Conservation (phyloP, 1,284 basidiomycete species). For the Peniophora sp. region DNA sequence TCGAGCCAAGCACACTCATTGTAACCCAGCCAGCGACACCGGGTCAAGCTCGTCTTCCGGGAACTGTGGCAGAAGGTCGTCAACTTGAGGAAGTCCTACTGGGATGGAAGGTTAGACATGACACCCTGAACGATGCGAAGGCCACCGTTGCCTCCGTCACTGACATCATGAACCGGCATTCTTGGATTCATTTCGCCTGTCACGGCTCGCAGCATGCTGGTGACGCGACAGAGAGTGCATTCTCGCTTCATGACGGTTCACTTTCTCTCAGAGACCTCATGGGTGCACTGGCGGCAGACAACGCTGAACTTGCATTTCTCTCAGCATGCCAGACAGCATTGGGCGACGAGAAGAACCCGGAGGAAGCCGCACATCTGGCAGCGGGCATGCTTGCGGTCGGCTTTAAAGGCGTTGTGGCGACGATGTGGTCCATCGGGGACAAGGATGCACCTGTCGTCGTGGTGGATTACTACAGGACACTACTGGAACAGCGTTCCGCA, state of each 20-base stretch:
- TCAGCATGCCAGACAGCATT: neutral
- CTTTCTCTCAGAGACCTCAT: neutral
- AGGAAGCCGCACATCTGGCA: neutral
- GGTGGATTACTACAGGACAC: constrained; percentile 5
- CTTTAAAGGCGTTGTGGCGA: neutral
- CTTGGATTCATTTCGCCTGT: neutral
- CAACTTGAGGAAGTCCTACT: neutral
- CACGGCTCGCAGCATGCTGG: neutral
- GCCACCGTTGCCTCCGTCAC: neutral
- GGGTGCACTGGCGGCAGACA: neutral
- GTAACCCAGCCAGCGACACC: neutral
- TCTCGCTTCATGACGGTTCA: neutral
- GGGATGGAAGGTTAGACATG: neutral
- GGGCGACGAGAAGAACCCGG: neutral
- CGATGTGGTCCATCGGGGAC: neutral
- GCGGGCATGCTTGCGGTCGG: neutral
- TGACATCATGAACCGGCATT: neutral
- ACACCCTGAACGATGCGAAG: neutral
- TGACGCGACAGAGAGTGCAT: neutral
- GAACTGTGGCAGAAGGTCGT: neutral
- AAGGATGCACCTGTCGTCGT: constrained; percentile 6
- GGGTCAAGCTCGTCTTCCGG: neutral
- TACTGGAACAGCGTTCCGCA: too few species aligned
- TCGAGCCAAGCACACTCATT: neutral
- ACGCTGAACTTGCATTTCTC: neutral